A percentile compares a stretch with the other conserved stretches of the same genome.
Evolutionary conservation across 2,329 filamentous ascomycete genomes (phyloP).

Genomic region (Capronia coronata): DNA sequence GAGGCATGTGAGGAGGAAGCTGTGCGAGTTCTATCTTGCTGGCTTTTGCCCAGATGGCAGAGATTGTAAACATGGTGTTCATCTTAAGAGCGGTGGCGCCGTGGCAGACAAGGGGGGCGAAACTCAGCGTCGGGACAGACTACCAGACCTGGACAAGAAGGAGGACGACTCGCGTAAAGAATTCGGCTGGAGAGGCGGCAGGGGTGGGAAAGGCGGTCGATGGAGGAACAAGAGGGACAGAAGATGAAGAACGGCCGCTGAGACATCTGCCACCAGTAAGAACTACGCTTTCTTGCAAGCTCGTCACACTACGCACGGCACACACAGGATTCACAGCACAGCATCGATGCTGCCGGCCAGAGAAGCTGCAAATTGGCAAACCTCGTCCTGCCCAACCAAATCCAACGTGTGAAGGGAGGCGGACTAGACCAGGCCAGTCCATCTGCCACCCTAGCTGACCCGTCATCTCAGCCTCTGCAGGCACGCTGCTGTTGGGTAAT

Average conservation of each 20-base stretch:
- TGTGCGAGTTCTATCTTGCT: slow-evolving; percentile 81
- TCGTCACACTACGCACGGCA: no score
- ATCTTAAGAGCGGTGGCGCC: slow-evolving; percentile 38
- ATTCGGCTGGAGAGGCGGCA: slow-evolving; percentile 21
- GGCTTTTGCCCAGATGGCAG: slow-evolving; percentile 87
- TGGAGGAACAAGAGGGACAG: slow-evolving; percentile 27
- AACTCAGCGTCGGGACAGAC: slow-evolving; percentile 17
- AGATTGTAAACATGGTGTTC: slow-evolving; percentile 70
- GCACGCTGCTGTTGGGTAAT: no score
- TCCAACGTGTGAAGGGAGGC: no score
- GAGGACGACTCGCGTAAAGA: slow-evolving; percentile 27
- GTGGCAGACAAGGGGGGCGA: slow-evolving; percentile 18
- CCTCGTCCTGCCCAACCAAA: no score
- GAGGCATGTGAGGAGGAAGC: slow-evolving; percentile 73
- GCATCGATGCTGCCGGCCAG: no score
- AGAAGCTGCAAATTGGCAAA: no score
- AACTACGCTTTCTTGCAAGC: neutral
- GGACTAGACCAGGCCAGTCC: no score
- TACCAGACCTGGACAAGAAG: slow-evolving; percentile 23
- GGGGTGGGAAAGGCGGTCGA: slow-evolving; percentile 23
- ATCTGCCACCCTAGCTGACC: no score
- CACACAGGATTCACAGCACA: no score
- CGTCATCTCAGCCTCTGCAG: no score
- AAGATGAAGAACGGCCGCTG: slow-evolving; percentile 6
- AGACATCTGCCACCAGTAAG: neutral